Evolutionary conservation across 805 yeast genomes (phyloP), one percentile per base, ranked within the genome.

Genomic region (Scheffersomyces stipitis): DNA sequence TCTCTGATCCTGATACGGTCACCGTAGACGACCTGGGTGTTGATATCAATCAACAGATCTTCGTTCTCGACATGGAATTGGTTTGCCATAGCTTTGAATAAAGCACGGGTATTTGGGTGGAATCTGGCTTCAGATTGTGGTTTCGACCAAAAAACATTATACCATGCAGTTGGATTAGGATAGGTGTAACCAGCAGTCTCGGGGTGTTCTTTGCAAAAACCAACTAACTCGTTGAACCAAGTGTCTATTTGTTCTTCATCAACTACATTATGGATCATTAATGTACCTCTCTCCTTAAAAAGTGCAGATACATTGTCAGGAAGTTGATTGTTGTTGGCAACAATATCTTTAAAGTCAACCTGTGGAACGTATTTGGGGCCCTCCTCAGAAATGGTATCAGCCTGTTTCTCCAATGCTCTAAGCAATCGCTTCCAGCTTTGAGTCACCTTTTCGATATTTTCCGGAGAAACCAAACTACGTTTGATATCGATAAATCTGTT

Each of bases 1-100:
- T 51, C 49, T 30, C 75, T 52, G 29, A 70, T 62, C 34, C 75
- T 51, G 24, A 69, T 49, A 15, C 73, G 48, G 46, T 71, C 75
- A n/a, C 71, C 71, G 43, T 71, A 71, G 10, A 60, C 52, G 14
- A 69, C 49, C 26, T 63, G 60, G 8, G 58, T 51, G 9, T 50
- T 52, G 31, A 60, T 46, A 28, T 65, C 62, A 13, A 67, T 42
- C 15, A 44, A 45, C 10, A 52, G 41, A 10, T 28, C 46, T 31
- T 30, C 39, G 38, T 16, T 30, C 14, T 37, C 38, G 26, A 39
- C 46, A 31, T 37, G 33, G 28, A 44, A 46, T 35, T 42, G 41
- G 15, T 43, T 40, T 34, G 48, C 49, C 42, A 61, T 40, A n/a
- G 49, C 43, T n/a, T 40, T 42, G 51, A 58, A 53, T 5, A 61